A percentile compares a stretch with the other conserved stretches of the same genome.
Evolutionary conservation across 352 stramenopile genomes (phyloP).

Genomic region (Pythium brassicae): DNA sequence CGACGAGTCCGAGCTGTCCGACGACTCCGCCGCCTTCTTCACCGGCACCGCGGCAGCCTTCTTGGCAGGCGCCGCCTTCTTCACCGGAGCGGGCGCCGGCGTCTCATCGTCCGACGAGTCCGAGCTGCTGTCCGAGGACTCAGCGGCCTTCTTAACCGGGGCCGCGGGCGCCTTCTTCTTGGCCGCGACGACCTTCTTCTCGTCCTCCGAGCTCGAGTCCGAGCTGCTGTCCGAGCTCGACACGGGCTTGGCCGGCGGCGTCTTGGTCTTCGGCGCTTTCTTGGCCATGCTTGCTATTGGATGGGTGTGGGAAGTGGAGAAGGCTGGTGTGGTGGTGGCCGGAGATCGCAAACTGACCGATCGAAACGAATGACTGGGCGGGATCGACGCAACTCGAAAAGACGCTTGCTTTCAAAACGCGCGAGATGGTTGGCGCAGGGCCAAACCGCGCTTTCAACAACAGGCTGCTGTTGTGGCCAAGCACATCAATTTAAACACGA

Average conservation of each 20-base stretch:
- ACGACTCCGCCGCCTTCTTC: constrained; percentile 39
- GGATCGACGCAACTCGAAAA: constrained; percentile 1
- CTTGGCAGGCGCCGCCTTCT: constrained; percentile 29
- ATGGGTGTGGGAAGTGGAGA: constrained; percentile 2
- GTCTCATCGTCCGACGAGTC: constrained; percentile 35
- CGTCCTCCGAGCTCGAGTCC: constrained; percentile 37
- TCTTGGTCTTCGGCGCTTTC: constrained; percentile 24
- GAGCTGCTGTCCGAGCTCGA: constrained; percentile 30
- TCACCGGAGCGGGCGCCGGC: constrained; percentile 15
- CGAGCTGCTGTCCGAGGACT: constrained; percentile 26
- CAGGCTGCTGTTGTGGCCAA: too few relatives aligned
- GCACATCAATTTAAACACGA: too few relatives aligned
- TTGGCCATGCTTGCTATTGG: constrained; percentile 24
- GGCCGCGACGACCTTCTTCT: constrained; percentile 21
- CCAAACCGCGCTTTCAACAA: too few relatives aligned
- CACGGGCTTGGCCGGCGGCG: constrained; percentile 23
- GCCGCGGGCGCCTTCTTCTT: constrained; percentile 4
- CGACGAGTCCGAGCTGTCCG: constrained; percentile 21
- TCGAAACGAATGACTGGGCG: background rate
- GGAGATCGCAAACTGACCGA: constrained; percentile 18
- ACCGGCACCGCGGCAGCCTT: constrained; percentile 22
- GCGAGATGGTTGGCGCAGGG: constrained; percentile 25
- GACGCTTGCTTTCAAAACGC: background rate
- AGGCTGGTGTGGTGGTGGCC: background rate
- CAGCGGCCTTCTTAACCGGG: constrained; percentile 7